phyloP scores from a whole-genome alignment of 2,329 filamentous ascomycete species.

The Alternaria rosae region DNA sequence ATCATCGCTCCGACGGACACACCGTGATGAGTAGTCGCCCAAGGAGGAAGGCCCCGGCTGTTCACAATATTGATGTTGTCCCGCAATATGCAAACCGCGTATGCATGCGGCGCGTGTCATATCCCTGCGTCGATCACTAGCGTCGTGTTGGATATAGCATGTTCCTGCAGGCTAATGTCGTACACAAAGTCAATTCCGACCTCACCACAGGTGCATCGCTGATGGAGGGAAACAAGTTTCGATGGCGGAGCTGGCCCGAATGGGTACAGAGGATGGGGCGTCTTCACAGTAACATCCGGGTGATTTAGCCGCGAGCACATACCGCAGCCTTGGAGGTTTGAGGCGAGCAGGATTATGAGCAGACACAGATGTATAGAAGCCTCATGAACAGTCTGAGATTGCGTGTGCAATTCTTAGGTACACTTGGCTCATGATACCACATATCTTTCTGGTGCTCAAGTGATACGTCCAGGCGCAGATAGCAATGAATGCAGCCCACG shows the following conservation, averaged over 20 bases:
- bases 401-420: neutral
- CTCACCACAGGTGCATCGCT: neutral
- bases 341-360: neutral
- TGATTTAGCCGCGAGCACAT: slow-evolving; percentile 2
- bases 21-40: neutral
- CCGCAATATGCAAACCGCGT: neutral
- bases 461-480: neutral
- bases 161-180: neutral
- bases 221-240: neutral
- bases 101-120: neutral
- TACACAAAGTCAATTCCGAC: slow-evolving; percentile 11
- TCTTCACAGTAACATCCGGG: neutral
- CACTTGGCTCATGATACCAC: neutral
- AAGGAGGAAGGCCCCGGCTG: neutral
- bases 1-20: neutral
- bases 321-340: neutral
- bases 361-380: neutral
- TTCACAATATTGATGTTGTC: slow-evolving; percentile 1
- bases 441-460: neutral
- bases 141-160: neutral
- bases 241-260: neutral
- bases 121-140: slow-evolving; percentile 7
- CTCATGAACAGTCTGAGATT: neutral
- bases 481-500: neutral
- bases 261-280: neutral